Conservation (phyloP, 129 eudicot genomes). For the Escallonia herrerae region DNA sequence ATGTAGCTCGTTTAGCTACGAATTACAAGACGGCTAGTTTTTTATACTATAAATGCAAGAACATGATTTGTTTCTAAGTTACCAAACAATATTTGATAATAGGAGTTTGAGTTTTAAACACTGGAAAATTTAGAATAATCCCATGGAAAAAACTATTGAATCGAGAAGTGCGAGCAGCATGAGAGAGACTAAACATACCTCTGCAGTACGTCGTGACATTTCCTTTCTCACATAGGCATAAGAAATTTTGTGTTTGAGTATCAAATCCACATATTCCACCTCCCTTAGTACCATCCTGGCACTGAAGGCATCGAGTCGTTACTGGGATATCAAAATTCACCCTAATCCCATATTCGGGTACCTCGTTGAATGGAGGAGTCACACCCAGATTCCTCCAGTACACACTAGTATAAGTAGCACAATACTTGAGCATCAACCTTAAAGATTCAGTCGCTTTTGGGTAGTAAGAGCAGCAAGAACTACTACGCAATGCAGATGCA, state of each 20-base stretch:
- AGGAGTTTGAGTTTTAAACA: too few relatives aligned
- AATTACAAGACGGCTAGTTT: too few relatives aligned
- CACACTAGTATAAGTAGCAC: slow-evolving; percentile 73
- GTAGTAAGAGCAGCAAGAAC: slow-evolving; percentile 83
- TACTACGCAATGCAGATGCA: slow-evolving; percentile 27
- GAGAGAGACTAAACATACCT: slow-evolving; percentile 30
- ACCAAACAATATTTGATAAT: too few relatives aligned
- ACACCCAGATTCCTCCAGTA: slow-evolving; percentile 83
- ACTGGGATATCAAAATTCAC: slow-evolving; percentile 86
- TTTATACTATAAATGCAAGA: too few relatives aligned
- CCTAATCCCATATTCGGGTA: slow-evolving; percentile 83
- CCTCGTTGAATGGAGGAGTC: slow-evolving; percentile 40
- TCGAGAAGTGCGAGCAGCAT: too few relatives aligned
- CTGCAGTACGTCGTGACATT: slow-evolving; percentile 75
- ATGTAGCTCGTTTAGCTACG: too few relatives aligned
- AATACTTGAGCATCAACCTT: slow-evolving; percentile 76
- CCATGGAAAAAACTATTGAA: too few relatives aligned
- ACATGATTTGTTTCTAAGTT: too few relatives aligned
- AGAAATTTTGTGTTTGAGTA: slow-evolving; percentile 47
- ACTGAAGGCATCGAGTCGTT: slow-evolving; percentile 61
- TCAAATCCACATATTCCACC: slow-evolving; percentile 87
- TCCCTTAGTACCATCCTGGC: slow-evolving; percentile 67
- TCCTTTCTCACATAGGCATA: slow-evolving; percentile 70
- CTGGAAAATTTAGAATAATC: too few relatives aligned
- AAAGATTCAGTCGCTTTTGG: slow-evolving; percentile 85